Evolutionary conservation across 2,329 filamentous ascomycete genomes (phyloP).

Genomic region (Chrysoporthe deuterocubensis): DNA sequence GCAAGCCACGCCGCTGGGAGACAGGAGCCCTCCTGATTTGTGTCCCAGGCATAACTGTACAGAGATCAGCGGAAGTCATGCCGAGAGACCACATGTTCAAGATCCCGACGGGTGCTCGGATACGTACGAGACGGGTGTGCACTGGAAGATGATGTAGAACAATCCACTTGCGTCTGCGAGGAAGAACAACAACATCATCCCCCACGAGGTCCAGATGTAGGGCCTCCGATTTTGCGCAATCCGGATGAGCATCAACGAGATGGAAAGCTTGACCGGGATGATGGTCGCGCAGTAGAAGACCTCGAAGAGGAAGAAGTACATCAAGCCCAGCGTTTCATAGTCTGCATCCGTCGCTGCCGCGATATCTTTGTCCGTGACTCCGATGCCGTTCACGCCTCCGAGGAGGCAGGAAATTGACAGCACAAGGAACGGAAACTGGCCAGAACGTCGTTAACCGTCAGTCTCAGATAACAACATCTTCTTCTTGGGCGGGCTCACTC

Average conservation of each 20-base stretch:
- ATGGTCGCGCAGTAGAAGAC: constrained; percentile 28
- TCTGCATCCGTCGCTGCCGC: constrained; percentile 12
- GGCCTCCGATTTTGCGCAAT: constrained; percentile 26
- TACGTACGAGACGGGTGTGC: constrained; percentile 20
- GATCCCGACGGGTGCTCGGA: neutral
- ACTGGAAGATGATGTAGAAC: constrained; percentile 28
- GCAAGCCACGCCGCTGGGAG: constrained; percentile 23
- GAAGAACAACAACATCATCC: constrained; percentile 27
- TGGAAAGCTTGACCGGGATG: constrained; percentile 28
- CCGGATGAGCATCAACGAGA: constrained; percentile 27
- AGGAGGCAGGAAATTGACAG: constrained; percentile 24
- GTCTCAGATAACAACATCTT: neutral
- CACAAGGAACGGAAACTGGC: constrained; percentile 23
- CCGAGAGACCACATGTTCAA: too few relatives aligned
- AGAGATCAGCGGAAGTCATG: neutral
- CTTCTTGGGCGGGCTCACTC: neutral
- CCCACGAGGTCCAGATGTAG: constrained; percentile 25
- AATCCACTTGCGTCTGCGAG: constrained; percentile 20
- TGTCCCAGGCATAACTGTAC: constrained; percentile 25
- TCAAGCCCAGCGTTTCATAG: constrained; percentile 23
- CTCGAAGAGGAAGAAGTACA: constrained; percentile 29
- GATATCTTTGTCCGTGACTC: constrained; percentile 18
- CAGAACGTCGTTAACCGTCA: neutral
- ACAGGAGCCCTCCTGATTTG: constrained; percentile 19
- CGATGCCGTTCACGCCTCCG: constrained; percentile 22